Evolutionary conservation across 495 filamentous ascomycete genomes (phyloP), one percentile per base, ranked within the genome.

Genomic region (Penicillium angulare): DNA sequence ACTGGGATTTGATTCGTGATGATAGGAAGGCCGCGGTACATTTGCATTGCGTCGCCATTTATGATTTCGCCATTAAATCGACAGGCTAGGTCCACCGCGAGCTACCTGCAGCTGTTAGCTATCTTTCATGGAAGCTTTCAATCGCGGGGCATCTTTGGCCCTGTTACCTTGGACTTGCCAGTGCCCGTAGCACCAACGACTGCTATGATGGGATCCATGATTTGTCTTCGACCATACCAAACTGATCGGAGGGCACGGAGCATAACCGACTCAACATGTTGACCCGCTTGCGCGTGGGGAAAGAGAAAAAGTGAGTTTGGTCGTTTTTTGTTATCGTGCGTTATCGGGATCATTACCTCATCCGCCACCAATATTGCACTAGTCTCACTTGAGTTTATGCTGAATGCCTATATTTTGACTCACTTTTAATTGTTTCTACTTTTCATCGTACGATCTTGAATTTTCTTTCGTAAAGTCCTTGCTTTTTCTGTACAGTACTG

Each of bases 11-110:
- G 92, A 68, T 99, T 99, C 15, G 95, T 99, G 47, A 97, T 92
- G 54, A 97, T 87, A 1, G 93, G 91, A 16, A 99, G 75, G 7
- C 92, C 95, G 27, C 82, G 76, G 60, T 99, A 99, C 79, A 99
- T 86, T 65, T 97, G 95, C 89, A 99, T 93, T n/a, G 93, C 93
- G 73, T 99, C 95, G 43, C 88, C 91, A 64, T 99, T 99, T 75
- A 99, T 89, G 45, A 99, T 81, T 71, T 99, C 95, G 55, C 95
- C 95, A 67, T 95, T 87, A 70, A 88, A 92, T 27, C 78, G 79
- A 29, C 77, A 75, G 3, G 95, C 93, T 23, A 99, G 65, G 39
- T 95, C 88, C 7, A 99, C 88, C 44, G 95, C 95, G 55, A 99
- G 87, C 92, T 97, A 63, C 61, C 72, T 74, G 61, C 52, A 68